phyloP scores from a whole-genome alignment of 169 alveolate genomes.

The Cytauxzoon felis region DNA sequence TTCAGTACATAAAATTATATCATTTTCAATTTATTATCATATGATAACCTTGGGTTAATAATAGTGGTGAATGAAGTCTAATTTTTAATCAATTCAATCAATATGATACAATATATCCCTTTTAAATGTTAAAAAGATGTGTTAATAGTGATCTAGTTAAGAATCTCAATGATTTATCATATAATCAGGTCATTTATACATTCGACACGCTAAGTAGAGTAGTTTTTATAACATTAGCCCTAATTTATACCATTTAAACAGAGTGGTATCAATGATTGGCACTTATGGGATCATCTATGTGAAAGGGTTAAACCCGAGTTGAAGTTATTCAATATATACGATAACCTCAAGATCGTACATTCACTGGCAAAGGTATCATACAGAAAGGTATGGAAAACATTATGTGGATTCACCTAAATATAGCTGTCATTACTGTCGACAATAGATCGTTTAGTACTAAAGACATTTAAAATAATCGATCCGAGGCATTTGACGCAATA shows the following conservation, averaged over 20 bases:
- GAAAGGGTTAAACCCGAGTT: slow-evolving; percentile 39
- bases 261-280: slow-evolving; percentile 42
- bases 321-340: slow-evolving; percentile 4
- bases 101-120: too few species aligned
- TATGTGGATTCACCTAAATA: not conserved
- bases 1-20: too few species aligned
- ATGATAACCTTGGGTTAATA: too few species aligned
- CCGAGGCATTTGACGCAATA: slow-evolving; percentile 51
- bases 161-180: slow-evolving; percentile 20
- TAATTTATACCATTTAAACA: not conserved
- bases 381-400: slow-evolving; percentile 35
- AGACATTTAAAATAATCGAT: slow-evolving; percentile 12
- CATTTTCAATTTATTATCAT: too few species aligned
- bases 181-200: slow-evolving; percentile 40
- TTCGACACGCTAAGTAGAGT: slow-evolving; percentile 54
- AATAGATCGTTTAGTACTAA: slow-evolving; percentile 42
- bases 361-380: slow-evolving; percentile 55
- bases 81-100: too few species aligned
- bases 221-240: not conserved
- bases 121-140: too few species aligned
- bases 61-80: too few species aligned
- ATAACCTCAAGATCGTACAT: slow-evolving; percentile 28
- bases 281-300: slow-evolving; percentile 50
- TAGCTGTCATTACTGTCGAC: slow-evolving; percentile 42
- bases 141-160: slow-evolving; percentile 23